Conservation (phyloP, 83 land plant species). For the Diphasiastrum complanatum region DNA sequence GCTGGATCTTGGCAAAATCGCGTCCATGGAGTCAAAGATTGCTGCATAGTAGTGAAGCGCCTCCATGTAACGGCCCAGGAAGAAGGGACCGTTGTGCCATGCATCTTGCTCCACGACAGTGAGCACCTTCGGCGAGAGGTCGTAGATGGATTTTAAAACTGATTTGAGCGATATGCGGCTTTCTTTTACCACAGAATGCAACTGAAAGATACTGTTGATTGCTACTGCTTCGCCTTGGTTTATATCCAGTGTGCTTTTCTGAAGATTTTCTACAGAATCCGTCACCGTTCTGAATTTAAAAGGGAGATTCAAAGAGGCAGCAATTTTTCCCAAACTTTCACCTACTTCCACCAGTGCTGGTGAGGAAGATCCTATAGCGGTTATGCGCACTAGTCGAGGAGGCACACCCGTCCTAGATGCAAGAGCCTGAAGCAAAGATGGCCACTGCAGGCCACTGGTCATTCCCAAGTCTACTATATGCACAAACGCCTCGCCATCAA, state of each 20-base stretch:
- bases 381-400: not conserved
- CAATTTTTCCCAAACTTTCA: not conserved
- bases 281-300: constrained; percentile 2
- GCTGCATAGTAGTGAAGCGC: constrained; percentile 15
- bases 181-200: constrained; percentile 1
- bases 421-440: not conserved
- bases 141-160: not conserved
- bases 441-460: constrained; percentile 7
- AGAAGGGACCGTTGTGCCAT: not conserved
- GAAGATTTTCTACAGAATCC: not conserved
- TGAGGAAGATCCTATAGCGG: not conserved
- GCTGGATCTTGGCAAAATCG: not conserved
- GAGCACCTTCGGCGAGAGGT: not conserved
- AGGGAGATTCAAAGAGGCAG: not conserved
- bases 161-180: not conserved
- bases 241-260: no score
- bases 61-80: constrained; percentile 3
- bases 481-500: not conserved
- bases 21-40: constrained; percentile 10
- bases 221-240: constrained; percentile 5
- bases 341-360: not conserved
- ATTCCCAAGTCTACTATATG: constrained; percentile 5
- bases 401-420: constrained; percentile 4
- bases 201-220: constrained; percentile 6
- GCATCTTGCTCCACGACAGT: constrained; percentile 16